These are phyloP conservation scores for Tubosaeta sp. DNA, from an alignment of 768 basidiomycete species.

Conservation along the genomic window DNA sequence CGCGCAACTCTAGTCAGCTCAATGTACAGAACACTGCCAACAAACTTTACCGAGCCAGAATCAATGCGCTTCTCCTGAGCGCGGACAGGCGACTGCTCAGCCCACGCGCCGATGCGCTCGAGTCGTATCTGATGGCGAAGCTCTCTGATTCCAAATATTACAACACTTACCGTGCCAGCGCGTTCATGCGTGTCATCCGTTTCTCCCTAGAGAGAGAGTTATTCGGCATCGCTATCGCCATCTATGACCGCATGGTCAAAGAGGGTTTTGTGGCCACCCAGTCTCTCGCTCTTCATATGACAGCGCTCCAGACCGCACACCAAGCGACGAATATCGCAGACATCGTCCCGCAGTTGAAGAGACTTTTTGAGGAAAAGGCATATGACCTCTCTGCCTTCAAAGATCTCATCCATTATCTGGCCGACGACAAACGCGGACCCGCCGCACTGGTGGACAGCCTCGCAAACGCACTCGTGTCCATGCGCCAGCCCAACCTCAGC, in stretches of 20 bases:
- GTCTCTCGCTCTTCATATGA: slow-evolving; percentile 39
- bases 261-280: slow-evolving; percentile 37
- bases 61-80: slow-evolving; percentile 24
- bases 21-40: slow-evolving; percentile 1
- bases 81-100: slow-evolving; percentile 26
- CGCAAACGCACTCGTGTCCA: slow-evolving; percentile 18
- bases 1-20: not conserved
- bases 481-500: slow-evolving; percentile 15
- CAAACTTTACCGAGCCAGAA: slow-evolving; percentile 18
- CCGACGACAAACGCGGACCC: slow-evolving; percentile 10
- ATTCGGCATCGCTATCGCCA: slow-evolving; percentile 35
- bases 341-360: slow-evolving; percentile 1
- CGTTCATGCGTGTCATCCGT: slow-evolving; percentile 38
- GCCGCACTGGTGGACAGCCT: slow-evolving; percentile 19
- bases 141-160: slow-evolving; percentile 24
- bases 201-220: slow-evolving; percentile 38
- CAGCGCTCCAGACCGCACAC: slow-evolving; percentile 29
- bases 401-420: slow-evolving; percentile 24
- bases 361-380: slow-evolving; percentile 9
- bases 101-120: slow-evolving; percentile 15
- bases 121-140: slow-evolving; percentile 18
- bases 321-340: slow-evolving; percentile 1
- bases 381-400: slow-evolving; percentile 24
- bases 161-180: slow-evolving; percentile 26
- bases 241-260: slow-evolving; percentile 42